Base-by-base conservation (phyloP, 2,329 filamentous ascomycete species). In the Escovopsis sp. region DNA sequence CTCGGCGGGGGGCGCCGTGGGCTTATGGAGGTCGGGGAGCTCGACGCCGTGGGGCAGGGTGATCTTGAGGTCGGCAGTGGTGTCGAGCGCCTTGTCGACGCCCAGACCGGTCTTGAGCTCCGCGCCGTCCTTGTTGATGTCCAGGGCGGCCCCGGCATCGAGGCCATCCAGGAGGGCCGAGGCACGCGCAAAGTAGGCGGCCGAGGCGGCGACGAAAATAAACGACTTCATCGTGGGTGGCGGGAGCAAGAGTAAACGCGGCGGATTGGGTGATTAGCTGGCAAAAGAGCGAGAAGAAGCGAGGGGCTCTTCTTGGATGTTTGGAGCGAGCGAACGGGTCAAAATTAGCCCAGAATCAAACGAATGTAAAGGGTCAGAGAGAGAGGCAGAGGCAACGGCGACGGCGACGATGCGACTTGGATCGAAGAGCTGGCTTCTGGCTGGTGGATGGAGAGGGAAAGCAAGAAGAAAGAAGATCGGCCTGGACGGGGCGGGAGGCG, bases 171-270 rank as follows among this genome's bases (percentile, higher is more conserved):
- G 15, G 12, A 45, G 38, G 45, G 45, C 39, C 43, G 41, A n/a
- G 36, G 47, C 41, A 44, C 42, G 47, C 19, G 45, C 50, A 30
- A 42, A 37, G 19, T 49, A 39, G 18, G 45, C 47, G 33, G 40
- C 41, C 18, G 48, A 39, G n/a, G n/a, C n/a, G 30, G 47, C 49
- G 40, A 48, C 51, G 42, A 53, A 19, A 40, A 50, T 38, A 35
- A 48, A 48, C 23, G 51, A 54, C 49, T 51, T 54, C 52, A 55
- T 55, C 33, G 41, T 51, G 47, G 47, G 19, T 39, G n/a, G n/a
- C n/a, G n/a, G n/a, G n/a, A n/a, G n/a, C n/a, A n/a, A n/a, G n/a
- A n/a, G n/a, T n/a, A n/a, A n/a, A n/a, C n/a, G n/a, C n/a, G n/a
- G n/a, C n/a, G n/a, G n/a, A n/a, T n/a, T n/a, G n/a, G n/a, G n/a